These are phyloP conservation scores for Phytophthora cactorum DNA, from an alignment of 352 stramenopile genomes.

Conservation along the genomic window DNA sequence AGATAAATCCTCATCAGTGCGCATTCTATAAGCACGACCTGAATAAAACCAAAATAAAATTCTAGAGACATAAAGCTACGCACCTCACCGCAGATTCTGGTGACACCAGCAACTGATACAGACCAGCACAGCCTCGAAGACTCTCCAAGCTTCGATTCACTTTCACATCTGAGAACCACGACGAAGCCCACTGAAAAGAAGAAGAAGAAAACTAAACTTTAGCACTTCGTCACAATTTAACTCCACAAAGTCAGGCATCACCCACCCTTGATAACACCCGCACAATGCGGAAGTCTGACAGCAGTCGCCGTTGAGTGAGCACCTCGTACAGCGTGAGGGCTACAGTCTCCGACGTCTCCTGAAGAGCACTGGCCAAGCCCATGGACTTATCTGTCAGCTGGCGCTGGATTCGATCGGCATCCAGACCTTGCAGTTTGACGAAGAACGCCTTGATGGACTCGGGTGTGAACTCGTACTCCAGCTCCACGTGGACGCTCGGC, in stretches of 20 bases:
- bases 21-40: not conserved
- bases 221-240: not conserved
- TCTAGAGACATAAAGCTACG: not conserved
- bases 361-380: constrained; percentile 24
- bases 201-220: constrained; percentile 2
- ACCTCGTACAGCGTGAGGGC: constrained; percentile 81
- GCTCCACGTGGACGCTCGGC: constrained; percentile 70
- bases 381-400: constrained; percentile 47
- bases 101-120: constrained; percentile 81
- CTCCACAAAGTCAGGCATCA: not conserved
- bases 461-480: constrained; percentile 81
- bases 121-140: constrained; percentile 64
- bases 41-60: not conserved
- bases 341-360: constrained; percentile 35
- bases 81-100: constrained; percentile 83
- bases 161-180: constrained; percentile 42
- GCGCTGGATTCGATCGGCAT: constrained; percentile 69
- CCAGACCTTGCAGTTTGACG: constrained; percentile 71
- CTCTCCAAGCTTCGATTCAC: constrained; percentile 48
- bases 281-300: constrained; percentile 85
- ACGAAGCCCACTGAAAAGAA: constrained; percentile 51
- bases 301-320: constrained; percentile 73
- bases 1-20: not conserved
- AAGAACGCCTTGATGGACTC: constrained; percentile 82
- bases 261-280: constrained; percentile 72